Evolutionary conservation across 2,329 filamentous ascomycete species (phyloP).

Genomic region (Dactylellina parvicollis): DNA sequence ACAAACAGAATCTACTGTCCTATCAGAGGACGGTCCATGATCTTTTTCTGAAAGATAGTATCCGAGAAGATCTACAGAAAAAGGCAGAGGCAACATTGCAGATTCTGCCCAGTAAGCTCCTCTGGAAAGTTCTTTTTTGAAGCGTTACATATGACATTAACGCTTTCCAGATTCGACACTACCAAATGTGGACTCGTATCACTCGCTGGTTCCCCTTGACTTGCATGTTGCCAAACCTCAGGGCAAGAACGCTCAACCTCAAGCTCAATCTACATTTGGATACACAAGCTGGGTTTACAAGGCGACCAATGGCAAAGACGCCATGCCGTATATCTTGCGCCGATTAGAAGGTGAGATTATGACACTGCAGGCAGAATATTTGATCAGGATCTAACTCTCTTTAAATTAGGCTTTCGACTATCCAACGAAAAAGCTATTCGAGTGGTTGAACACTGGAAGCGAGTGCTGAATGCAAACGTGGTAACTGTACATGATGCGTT

Average conservation of each 20-base stretch:
- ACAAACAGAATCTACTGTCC: conserved; percentile 79
- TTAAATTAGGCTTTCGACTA: conserved; percentile 75
- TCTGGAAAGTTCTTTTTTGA: conserved; percentile 13
- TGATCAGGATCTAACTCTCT: neutral
- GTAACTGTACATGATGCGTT: conserved; percentile 92
- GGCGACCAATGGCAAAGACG: conserved; percentile 86
- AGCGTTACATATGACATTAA: conserved; percentile 33
- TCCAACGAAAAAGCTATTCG: conserved; percentile 90
- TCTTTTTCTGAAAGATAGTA: conserved; percentile 86
- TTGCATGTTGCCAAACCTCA: conserved; percentile 62
- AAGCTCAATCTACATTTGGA: conserved; percentile 80
- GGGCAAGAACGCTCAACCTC: conserved; percentile 63
- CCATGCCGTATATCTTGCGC: conserved; percentile 84
- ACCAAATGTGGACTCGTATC: conserved; percentile 85
- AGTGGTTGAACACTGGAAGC: conserved; percentile 87
- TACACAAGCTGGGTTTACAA: conserved; percentile 96
- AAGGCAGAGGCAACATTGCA: conserved; percentile 87
- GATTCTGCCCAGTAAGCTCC: conserved; percentile 75
- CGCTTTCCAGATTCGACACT: conserved; percentile 70
- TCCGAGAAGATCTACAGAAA: conserved; percentile 87
- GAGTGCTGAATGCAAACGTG: conserved; percentile 80
- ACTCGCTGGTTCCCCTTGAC: conserved; percentile 90
- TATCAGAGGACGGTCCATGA: conserved; percentile 90
- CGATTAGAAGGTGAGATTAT: conserved; percentile 75
- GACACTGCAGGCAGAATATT: conserved; percentile 17